Evolutionary conservation across 1,139 yeast genomes (phyloP), one percentile per base, ranked within the genome.

Genomic region (Pichia sp.): DNA sequence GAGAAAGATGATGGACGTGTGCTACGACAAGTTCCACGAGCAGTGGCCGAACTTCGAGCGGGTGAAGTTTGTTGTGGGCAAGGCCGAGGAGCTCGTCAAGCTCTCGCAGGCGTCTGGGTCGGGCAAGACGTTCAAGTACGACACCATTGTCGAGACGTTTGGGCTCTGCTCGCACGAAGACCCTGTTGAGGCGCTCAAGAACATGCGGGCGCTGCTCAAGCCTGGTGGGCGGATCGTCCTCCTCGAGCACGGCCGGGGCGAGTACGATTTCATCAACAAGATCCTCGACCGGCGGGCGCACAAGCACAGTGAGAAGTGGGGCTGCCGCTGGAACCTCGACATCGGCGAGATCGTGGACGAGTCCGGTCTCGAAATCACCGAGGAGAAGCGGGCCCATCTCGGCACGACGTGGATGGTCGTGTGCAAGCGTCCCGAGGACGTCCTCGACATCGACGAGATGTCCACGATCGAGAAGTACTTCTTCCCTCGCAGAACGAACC

Each of bases 141-240:
- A 95, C 67, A 92, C 97, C 1, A 85, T 95, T 45, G 80, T 89
- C 51, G 98, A 93, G 70, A 89, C 97, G 0, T 93, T 93, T 72
- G 99, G 99, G 0, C 75, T 93, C 50, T 93, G 99, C 71, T 92
- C 98, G 0, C 97, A 93, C 65, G 87, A 92, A 64, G 95, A 95
- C 66, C 99, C 99, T 0, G 90, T 87, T 0, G 75, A 74, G 54
- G 95, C 97, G 0, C 74, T 93, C 62, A 73, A 83, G 60, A 90
- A 87, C 65, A 89, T 93, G 83, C 75, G 79, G 26, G 66, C 75
- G 42, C 72, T 93, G 52, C 76, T 93, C 62, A 86, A 86, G 62
- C 96, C 97, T 0, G 92, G 90, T n/a, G 98, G 99, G 41, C 78
- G 95, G 70, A 84, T 93, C 40, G 82, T 93, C 1, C 75, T 93